Percentiles rank a stretch among this genome's conserved stretches.
phyloP scores from a whole-genome alignment of 805 yeast genomes.

The Torulaspora franciscae region DNA sequence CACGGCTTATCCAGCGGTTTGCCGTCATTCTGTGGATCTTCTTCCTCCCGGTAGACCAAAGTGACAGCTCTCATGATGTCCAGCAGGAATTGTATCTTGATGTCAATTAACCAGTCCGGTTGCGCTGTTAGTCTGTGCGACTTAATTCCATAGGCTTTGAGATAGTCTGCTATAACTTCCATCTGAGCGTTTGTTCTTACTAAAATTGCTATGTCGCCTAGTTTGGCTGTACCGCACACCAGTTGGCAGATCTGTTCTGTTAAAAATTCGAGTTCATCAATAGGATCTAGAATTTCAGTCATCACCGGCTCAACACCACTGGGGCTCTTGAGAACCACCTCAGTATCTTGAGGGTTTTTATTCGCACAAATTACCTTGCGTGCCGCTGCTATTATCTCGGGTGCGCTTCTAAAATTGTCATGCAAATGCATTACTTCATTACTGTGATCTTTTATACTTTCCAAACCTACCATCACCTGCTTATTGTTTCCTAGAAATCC shows the following conservation, averaged over 20 bases:
- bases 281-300: constrained; percentile 11
- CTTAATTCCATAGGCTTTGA: constrained; percentile 42
- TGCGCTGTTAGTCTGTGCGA: constrained; percentile 42
- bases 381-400: constrained; percentile 49
- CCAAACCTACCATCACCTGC: constrained; percentile 29
- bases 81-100: constrained; percentile 38
- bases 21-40: background rate
- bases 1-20: constrained; percentile 1
- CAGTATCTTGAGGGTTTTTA: background rate
- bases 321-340: constrained; percentile 17
- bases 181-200: constrained; percentile 50
- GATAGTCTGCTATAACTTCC: constrained; percentile 36
- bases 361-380: constrained; percentile 18
- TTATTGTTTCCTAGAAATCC: constrained; percentile 56
- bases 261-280: constrained; percentile 24
- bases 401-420: constrained; percentile 59
- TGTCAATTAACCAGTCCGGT: constrained; percentile 48
- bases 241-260: constrained; percentile 23
- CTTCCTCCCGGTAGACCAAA: constrained; percentile 13
- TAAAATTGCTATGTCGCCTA: constrained; percentile 48
- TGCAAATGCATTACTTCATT: constrained; percentile 36
- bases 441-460: constrained; percentile 14
- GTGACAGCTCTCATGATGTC: constrained; percentile 43
- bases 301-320: constrained; percentile 19
- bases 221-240: constrained; percentile 24